These are phyloP conservation scores for Ambrosiella beaveri DNA, from an alignment of 2,329 filamentous ascomycete genomes.

Conservation along the genomic window DNA sequence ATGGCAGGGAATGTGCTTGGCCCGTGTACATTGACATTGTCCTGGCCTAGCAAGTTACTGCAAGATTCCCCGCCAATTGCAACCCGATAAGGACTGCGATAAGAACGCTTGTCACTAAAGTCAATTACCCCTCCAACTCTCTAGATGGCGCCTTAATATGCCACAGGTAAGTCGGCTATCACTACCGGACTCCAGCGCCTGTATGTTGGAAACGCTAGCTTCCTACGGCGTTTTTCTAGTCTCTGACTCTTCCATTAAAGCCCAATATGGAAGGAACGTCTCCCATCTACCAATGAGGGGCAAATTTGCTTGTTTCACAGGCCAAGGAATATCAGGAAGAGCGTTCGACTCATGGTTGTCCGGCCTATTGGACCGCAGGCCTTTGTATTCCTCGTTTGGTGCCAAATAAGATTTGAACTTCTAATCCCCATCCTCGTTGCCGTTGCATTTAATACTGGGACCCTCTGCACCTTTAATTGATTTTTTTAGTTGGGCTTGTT, in stretches of 20 bases:
- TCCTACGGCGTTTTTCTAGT: not conserved
- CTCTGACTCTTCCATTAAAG: not conserved
- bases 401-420: not conserved
- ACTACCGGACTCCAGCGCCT: not conserved
- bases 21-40: not conserved
- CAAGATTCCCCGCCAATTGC: not conserved
- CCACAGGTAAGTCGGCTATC: not conserved
- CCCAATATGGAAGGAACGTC: not conserved
- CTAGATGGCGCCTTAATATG: not conserved
- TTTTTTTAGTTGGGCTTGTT: constrained; percentile 1
- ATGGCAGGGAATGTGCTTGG: not conserved
- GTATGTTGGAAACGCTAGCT: not conserved
- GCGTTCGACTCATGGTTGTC: not conserved
- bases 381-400: not conserved
- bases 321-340: not conserved
- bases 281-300: not conserved
- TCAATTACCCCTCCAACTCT: constrained; percentile 5
- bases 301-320: not conserved
- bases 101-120: constrained; percentile 1
- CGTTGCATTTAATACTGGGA: not conserved
- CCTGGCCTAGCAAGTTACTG: not conserved
- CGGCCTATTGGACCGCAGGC: not conserved
- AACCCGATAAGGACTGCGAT: constrained; percentile 2
- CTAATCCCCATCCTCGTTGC: not conserved
- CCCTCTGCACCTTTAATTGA: constrained; percentile 4